Percentiles rank a stretch among this genome's conserved stretches.
phyloP scores from a whole-genome alignment of 768 basidiomycete species.

The Boletus vermiculosoides region DNA sequence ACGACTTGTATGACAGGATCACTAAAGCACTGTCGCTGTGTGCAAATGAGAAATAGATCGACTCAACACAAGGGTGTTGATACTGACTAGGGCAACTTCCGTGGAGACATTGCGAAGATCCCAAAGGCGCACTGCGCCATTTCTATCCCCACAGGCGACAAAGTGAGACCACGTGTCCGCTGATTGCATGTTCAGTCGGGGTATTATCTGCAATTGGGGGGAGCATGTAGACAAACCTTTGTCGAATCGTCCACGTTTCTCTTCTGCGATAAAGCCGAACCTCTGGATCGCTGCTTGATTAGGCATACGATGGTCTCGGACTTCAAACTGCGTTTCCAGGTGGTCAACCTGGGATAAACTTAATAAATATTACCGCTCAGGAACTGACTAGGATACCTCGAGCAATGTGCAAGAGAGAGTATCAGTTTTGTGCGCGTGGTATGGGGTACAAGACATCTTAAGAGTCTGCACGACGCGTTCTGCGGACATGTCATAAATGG shows the following conservation, averaged over 20 bases:
- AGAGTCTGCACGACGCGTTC: slow-evolving; percentile 42
- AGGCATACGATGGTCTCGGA: slow-evolving; percentile 46
- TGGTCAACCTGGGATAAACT: slow-evolving; percentile 41
- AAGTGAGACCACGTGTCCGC: slow-evolving; percentile 32
- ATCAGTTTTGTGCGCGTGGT: slow-evolving; percentile 40
- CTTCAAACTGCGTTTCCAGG: slow-evolving; percentile 51
- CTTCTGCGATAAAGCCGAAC: slow-evolving; percentile 42
- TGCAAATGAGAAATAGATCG: background rate
- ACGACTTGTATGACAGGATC: slow-evolving; percentile 41
- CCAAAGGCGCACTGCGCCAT: slow-evolving; percentile 46
- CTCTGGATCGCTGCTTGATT: slow-evolving; percentile 36
- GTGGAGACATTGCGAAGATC: slow-evolving; percentile 42
- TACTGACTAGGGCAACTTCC: slow-evolving; percentile 25
- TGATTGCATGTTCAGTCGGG: slow-evolving; percentile 16
- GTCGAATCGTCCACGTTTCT: slow-evolving; percentile 42
- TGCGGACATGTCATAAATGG: slow-evolving; percentile 46
- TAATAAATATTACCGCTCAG: background rate
- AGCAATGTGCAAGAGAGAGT: slow-evolving; percentile 42
- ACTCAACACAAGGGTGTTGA: background rate
- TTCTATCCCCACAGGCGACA: slow-evolving; percentile 45
- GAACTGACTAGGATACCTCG: slow-evolving; percentile 36
- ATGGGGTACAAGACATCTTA: slow-evolving; percentile 43
- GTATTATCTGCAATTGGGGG: slow-evolving; percentile 9
- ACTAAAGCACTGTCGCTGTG: slow-evolving; percentile 36
- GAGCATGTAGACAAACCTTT: slow-evolving; percentile 39